These are phyloP conservation scores for Hypocrella siamensis DNA, from an alignment of 2,329 filamentous ascomycete species.

Conservation along the genomic window DNA sequence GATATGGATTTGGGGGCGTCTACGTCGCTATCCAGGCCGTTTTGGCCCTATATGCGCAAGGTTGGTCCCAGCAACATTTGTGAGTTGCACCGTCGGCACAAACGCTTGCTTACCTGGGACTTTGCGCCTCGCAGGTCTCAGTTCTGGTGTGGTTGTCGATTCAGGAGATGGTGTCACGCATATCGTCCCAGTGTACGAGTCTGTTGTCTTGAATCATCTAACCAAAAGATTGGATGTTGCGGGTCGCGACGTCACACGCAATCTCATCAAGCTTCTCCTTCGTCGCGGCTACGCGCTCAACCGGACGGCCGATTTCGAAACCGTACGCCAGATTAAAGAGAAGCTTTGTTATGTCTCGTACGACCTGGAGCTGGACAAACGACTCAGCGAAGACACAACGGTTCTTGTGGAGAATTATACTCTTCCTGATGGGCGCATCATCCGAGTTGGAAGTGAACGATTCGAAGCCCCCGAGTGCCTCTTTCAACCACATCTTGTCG, in stretches of 20 bases:
- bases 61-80: too few species aligned
- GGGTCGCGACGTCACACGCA: constrained; percentile 93
- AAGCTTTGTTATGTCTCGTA: constrained; percentile 99
- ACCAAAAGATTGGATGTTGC: constrained; percentile 89
- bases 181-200: constrained; percentile 97
- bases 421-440: constrained; percentile 86
- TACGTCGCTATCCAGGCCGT: constrained; percentile 98
- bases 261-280: constrained; percentile 86
- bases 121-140: constrained; percentile 43
- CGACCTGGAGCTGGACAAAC: constrained; percentile 90
- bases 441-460: constrained; percentile 87
- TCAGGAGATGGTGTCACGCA: constrained; percentile 97
- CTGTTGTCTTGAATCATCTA: constrained; percentile 91
- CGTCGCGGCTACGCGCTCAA: constrained; percentile 93
- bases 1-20: constrained; percentile 89
- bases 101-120: neutral
- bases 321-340: constrained; percentile 97
- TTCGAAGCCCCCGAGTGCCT: constrained; percentile 97
- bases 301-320: constrained; percentile 97
- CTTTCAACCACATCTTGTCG: constrained; percentile 95
- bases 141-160: constrained; percentile 93
- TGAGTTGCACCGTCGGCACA: too few species aligned
- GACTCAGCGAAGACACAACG: constrained; percentile 91
- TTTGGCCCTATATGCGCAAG: constrained; percentile 89
- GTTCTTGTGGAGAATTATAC: constrained; percentile 97